A percentile compares a stretch with the other conserved stretches of the same genome.
Conservation (phyloP, 257 asterid species). For the Scutellaria barbata region DNA sequence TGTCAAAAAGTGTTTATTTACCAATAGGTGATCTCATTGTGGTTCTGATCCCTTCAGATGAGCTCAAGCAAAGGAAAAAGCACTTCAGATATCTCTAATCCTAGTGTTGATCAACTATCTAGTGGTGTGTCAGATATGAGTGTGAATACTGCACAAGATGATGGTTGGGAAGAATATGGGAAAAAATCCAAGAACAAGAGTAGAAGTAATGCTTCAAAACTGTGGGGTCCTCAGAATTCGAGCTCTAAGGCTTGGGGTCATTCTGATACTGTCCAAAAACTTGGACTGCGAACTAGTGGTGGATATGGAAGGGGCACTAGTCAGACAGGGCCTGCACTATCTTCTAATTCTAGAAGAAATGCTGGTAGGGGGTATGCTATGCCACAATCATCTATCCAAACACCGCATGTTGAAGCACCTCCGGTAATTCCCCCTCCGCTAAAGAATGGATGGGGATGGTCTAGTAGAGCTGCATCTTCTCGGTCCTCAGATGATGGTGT, state of each 20-base stretch:
- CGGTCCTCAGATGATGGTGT: constrained; percentile 27
- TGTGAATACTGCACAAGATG: constrained; percentile 46
- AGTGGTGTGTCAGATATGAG: constrained; percentile 47
- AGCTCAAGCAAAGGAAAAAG: constrained; percentile 52
- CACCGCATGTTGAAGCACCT: constrained; percentile 29
- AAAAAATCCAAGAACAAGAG: constrained; percentile 60
- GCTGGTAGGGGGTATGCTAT: constrained; percentile 54
- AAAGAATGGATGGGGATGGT: constrained; percentile 60
- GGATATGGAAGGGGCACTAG: constrained; percentile 58
- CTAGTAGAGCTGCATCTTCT: constrained; percentile 40
- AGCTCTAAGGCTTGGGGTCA: constrained; percentile 65
- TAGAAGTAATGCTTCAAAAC: constrained; percentile 45
- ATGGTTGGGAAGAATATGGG: constrained; percentile 67
- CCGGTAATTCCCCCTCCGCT: constrained; percentile 56
- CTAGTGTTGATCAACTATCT: constrained; percentile 42
- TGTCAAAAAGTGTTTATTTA: constrained; percentile 8
- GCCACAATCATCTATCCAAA: constrained; percentile 35
- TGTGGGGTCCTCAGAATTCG: constrained; percentile 44
- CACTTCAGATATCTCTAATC: constrained; percentile 33
- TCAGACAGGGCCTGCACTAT: constrained; percentile 44
- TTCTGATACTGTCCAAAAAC: constrained; percentile 51
- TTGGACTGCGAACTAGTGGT: constrained; percentile 46
- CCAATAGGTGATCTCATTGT: constrained; percentile 21
- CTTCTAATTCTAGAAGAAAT: constrained; percentile 46
- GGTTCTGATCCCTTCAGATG: constrained; percentile 42